phyloP scores from a whole-genome alignment of 179 eudicot species.

The Drosera spatulata region DNA sequence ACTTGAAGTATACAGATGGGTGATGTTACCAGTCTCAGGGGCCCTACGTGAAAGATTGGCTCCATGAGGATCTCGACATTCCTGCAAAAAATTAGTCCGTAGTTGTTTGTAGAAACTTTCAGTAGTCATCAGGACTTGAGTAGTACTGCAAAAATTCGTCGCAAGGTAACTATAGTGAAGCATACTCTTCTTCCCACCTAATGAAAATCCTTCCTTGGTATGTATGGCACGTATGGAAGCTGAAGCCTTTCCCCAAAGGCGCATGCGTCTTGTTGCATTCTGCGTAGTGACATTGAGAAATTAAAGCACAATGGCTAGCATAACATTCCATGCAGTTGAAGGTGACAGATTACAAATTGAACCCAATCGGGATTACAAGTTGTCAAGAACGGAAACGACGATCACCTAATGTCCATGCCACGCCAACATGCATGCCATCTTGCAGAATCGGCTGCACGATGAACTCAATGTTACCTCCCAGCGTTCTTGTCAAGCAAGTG shows the following conservation, averaged over 20 bases:
- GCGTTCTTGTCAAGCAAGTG: slow-evolving; percentile 22
- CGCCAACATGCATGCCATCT: slow-evolving; percentile 49
- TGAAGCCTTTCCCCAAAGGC: slow-evolving; percentile 45
- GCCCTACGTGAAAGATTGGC: slow-evolving; percentile 44
- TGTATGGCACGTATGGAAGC: slow-evolving; percentile 38
- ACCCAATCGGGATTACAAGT: neutral
- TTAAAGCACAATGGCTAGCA: neutral
- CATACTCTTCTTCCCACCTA: slow-evolving; percentile 17
- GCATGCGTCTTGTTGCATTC: slow-evolving; percentile 32
- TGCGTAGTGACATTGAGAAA: slow-evolving; percentile 11
- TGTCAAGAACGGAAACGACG: neutral
- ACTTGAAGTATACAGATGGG: neutral
- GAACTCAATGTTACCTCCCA: slow-evolving; percentile 43
- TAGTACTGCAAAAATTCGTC: too few relatives aligned
- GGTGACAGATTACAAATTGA: neutral
- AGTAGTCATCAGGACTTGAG: too few relatives aligned
- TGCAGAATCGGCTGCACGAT: slow-evolving; percentile 31
- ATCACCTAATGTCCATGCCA: slow-evolving; percentile 53
- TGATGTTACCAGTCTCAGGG: slow-evolving; percentile 14
- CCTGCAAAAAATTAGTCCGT: slow-evolving; percentile 13
- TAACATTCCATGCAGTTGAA: neutral
- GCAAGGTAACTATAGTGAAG: neutral
- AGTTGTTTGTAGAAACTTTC: neutral
- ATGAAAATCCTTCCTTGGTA: slow-evolving; percentile 47
- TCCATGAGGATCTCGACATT: slow-evolving; percentile 66